Percentiles rank a stretch among this genome's conserved stretches.
These are phyloP conservation scores for Talaromyces liani DNA, from an alignment of 495 filamentous ascomycete genomes.

Conservation along the genomic window DNA sequence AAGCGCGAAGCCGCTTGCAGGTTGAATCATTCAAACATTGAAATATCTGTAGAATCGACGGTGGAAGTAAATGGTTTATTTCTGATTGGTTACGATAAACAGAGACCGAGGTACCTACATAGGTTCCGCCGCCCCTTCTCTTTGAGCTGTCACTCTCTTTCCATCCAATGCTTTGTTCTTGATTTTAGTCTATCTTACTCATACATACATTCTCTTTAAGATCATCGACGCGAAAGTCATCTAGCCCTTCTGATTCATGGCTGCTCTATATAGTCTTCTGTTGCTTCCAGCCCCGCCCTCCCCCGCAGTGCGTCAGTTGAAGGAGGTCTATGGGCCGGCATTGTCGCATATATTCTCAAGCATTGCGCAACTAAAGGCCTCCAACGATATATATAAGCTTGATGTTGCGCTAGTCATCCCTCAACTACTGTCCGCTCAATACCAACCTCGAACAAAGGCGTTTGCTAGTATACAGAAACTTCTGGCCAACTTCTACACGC, in stretches of 20 bases:
- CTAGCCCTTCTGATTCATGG: background rate
- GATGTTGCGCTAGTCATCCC: conserved; percentile 41
- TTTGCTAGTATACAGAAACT: conserved; percentile 60
- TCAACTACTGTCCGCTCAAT: conserved; percentile 26
- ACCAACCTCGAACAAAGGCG: conserved; percentile 43
- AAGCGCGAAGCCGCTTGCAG: no score
- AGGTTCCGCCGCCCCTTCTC: no score
- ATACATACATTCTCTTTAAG: no score
- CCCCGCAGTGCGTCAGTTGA: conserved; percentile 29
- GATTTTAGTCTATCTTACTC: no score
- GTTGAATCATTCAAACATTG: no score
- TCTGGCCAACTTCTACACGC: conserved; percentile 68
- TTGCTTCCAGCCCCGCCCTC: conserved; percentile 42
- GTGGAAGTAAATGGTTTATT: no score
- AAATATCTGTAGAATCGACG: no score
- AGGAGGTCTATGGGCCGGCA: conserved; percentile 31
- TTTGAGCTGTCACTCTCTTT: no score
- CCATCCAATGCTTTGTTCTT: no score
- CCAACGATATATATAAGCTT: conserved; percentile 24
- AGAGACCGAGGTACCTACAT: no score
- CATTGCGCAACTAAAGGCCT: conserved; percentile 21
- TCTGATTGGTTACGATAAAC: no score
- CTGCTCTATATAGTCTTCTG: conserved; percentile 28
- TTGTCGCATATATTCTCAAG: conserved; percentile 26
- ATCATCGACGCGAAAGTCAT: no score